Conservation (phyloP, 1,139 yeast genomes). For the Blastobotrys malaysiensis region DNA sequence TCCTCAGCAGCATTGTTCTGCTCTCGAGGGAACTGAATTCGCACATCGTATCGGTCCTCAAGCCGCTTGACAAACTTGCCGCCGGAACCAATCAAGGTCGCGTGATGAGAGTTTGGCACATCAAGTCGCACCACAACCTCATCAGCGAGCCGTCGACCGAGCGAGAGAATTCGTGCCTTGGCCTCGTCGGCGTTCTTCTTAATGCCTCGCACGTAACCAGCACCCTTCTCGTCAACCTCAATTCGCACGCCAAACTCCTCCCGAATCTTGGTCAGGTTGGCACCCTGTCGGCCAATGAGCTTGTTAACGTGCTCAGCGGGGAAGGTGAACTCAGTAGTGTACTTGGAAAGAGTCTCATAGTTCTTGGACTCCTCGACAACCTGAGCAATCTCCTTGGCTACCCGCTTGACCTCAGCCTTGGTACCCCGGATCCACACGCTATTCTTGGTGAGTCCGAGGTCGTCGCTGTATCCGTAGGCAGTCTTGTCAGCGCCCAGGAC, state of each 20-base stretch:
- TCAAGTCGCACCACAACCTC: conserved; percentile 59
- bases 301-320: conserved; percentile 68
- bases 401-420: conserved; percentile 49
- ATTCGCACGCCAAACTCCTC: conserved; percentile 77
- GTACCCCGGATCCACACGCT: conserved; percentile 57
- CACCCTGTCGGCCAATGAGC: conserved; percentile 86
- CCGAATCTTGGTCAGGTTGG: conserved; percentile 59
- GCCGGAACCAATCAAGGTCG: conserved; percentile 77
- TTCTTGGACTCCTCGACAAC: conserved; percentile 62
- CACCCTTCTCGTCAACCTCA: conserved; percentile 60
- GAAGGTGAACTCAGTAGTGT: conserved; percentile 49
- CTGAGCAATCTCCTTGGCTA: conserved; percentile 48
- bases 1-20: conserved; percentile 28
- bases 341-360: conserved; percentile 54
- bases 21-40: conserved; percentile 62
- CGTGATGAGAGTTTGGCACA: conserved; percentile 74
- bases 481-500: conserved; percentile 31
- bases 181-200: conserved; percentile 78
- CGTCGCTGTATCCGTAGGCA: conserved; percentile 18
- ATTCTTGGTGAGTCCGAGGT: conserved; percentile 35
- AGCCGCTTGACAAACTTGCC: conserved; percentile 80
- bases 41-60: conserved; percentile 83
- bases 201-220: conserved; percentile 65
- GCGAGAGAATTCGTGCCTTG: conserved; percentile 49
- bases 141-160: conserved; percentile 78